These are phyloP conservation scores for Epichloe gansuensis DNA, from an alignment of 2,329 filamentous ascomycete genomes.

Conservation along the genomic window DNA sequence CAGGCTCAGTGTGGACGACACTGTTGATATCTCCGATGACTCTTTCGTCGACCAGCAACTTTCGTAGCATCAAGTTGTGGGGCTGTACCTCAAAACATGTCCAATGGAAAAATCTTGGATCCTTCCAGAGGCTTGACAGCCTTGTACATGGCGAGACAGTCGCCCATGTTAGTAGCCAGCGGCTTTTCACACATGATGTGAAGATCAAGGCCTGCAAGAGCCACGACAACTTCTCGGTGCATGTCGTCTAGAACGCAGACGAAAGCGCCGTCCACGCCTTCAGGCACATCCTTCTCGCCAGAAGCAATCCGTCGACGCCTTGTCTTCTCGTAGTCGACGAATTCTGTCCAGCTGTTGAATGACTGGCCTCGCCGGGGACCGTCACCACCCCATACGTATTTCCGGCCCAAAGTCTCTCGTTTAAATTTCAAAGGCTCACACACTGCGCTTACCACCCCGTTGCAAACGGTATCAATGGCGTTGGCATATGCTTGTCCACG, in stretches of 20 bases:
- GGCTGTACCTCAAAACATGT: constrained; percentile 86
- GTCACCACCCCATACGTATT: constrained; percentile 57
- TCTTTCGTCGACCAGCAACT: constrained; percentile 61
- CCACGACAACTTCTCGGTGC: constrained; percentile 70
- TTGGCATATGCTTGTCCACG: constrained; percentile 64
- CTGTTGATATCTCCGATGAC: constrained; percentile 77
- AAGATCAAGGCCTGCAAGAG: constrained; percentile 55
- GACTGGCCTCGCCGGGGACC: constrained; percentile 47
- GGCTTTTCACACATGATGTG: constrained; percentile 97
- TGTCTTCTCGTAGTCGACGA: constrained; percentile 56
- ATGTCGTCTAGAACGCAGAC: constrained; percentile 73
- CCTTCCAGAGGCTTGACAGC: constrained; percentile 31
- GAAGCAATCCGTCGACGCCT: constrained; percentile 43
- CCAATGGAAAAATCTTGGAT: constrained; percentile 64
- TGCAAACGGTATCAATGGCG: constrained; percentile 51
- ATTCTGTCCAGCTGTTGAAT: constrained; percentile 65
- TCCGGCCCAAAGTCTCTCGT: constrained; percentile 54
- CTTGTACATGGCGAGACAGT: constrained; percentile 65
- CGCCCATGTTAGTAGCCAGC: constrained; percentile 63
- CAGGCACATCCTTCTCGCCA: constrained; percentile 33
- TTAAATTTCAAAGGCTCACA: constrained; percentile 75
- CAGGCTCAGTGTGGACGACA: constrained; percentile 83
- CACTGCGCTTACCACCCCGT: constrained; percentile 61
- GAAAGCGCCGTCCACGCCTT: constrained; percentile 50
- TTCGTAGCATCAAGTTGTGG: constrained; percentile 76